These are phyloP conservation scores for Pseudozyma thailandica DNA, from an alignment of 1,284 basidiomycete genomes.

Conservation along the genomic window DNA sequence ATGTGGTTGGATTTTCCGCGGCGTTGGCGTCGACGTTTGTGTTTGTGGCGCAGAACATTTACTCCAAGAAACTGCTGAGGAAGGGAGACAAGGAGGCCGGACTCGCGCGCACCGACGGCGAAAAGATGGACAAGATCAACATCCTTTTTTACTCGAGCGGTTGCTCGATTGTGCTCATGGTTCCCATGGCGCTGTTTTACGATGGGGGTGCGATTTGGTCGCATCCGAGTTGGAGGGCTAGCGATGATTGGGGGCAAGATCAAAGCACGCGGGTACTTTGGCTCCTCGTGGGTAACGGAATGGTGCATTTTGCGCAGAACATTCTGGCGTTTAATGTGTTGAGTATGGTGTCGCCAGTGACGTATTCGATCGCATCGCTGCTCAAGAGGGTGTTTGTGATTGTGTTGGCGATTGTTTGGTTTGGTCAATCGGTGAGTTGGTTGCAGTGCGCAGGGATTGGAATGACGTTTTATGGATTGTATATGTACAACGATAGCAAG, in stretches of 20 bases:
- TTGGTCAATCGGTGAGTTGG: slow-evolving; percentile 84
- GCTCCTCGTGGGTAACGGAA: slow-evolving; percentile 85
- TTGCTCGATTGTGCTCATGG: slow-evolving; percentile 80
- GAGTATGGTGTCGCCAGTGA: slow-evolving; percentile 94
- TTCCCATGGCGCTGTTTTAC: slow-evolving; percentile 63
- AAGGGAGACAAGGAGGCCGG: slow-evolving; percentile 20
- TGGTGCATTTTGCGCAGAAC: slow-evolving; percentile 96
- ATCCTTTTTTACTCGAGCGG: slow-evolving; percentile 93
- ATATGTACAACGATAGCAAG: slow-evolving; percentile 93
- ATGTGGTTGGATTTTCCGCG: slow-evolving; percentile 49
- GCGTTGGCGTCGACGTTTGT: slow-evolving; percentile 70
- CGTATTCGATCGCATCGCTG: slow-evolving; percentile 96
- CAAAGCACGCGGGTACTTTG: slow-evolving; percentile 72
- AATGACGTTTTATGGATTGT: slow-evolving; percentile 89
- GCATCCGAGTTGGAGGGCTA: slow-evolving; percentile 16
- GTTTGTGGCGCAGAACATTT: slow-evolving; percentile 98
- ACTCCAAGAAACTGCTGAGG: slow-evolving; percentile 95
- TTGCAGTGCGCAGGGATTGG: slow-evolving; percentile 85
- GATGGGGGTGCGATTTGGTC: slow-evolving; percentile 37
- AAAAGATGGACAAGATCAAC: slow-evolving; percentile 94
- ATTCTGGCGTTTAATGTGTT: slow-evolving; percentile 97
- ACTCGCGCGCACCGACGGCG: slow-evolving; percentile 12
- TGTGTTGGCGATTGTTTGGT: slow-evolving; percentile 97
- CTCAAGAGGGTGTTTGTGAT: slow-evolving; percentile 99
- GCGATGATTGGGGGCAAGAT: slow-evolving; percentile 4